Evolutionary conservation across 345 rosid genomes (phyloP).

Genomic region (Lepidium africanum): DNA sequence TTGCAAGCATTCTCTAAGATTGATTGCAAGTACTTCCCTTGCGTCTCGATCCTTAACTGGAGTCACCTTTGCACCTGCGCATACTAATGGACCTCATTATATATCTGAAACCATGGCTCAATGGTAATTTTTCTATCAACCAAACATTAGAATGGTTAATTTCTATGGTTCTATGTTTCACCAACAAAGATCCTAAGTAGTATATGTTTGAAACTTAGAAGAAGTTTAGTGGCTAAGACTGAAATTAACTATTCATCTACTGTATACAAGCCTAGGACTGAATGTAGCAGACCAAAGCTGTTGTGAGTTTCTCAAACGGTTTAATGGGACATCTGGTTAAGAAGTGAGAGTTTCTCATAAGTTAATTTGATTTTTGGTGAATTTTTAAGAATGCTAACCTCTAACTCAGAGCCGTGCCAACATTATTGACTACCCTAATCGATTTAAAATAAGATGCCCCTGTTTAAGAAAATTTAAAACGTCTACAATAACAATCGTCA

Average conservation of each 20-base stretch:
- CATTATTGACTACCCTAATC: no score
- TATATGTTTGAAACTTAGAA: neutral
- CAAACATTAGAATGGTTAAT: neutral
- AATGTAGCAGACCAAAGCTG: neutral
- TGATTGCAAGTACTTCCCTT: constrained; percentile 76
- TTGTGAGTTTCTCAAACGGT: neutral
- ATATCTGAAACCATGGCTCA: neutral
- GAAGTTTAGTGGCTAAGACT: neutral
- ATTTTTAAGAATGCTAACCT: constrained; percentile 36
- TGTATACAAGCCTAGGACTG: neutral
- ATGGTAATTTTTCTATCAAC: neutral
- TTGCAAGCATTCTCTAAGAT: constrained; percentile 92
- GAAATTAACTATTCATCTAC: neutral
- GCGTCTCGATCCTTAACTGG: constrained; percentile 85
- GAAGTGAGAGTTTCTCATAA: neutral
- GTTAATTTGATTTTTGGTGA: neutral
- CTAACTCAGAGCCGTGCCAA: no score
- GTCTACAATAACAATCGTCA: no score
- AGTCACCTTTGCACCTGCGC: constrained; percentile 79
- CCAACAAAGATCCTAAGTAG: neutral
- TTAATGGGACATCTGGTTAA: neutral
- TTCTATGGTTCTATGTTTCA: neutral
- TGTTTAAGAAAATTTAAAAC: no score
- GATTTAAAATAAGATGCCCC: no score
- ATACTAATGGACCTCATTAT: neutral